Percentiles rank a stretch among this genome's conserved stretches.
Conservation (phyloP, 2,329 filamentous ascomycete species). For the Aspergillus tamarii region DNA sequence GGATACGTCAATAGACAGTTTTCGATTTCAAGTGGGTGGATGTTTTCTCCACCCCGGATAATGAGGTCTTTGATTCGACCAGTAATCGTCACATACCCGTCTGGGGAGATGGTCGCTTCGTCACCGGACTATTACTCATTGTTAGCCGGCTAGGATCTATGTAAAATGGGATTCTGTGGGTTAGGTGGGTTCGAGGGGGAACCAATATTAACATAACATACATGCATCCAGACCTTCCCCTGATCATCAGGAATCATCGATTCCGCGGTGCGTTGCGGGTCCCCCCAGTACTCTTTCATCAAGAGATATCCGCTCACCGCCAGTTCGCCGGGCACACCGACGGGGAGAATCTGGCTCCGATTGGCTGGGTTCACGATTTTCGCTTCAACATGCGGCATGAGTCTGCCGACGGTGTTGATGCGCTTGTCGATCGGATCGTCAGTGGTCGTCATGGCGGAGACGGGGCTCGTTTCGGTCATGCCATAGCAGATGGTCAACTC, state of each 20-base stretch:
- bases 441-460: conserved; percentile 77
- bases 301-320: conserved; percentile 82
- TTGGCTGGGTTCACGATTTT: conserved; percentile 77
- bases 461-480: conserved; percentile 85
- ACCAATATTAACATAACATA: conserved; percentile 30
- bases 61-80: conserved; percentile 94
- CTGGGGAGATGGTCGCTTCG: conserved; percentile 79
- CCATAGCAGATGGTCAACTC: conserved; percentile 94
- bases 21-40: conserved; percentile 90
- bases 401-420: conserved; percentile 74
- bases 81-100: conserved; percentile 87
- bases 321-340: conserved; percentile 75
- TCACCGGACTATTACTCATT: conserved; percentile 70
- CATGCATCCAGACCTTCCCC: conserved; percentile 76
- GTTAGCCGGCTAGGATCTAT: not conserved
- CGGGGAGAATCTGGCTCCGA: conserved; percentile 59
- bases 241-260: conserved; percentile 63
- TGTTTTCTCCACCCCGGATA: conserved; percentile 93
- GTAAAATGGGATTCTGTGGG: not conserved
- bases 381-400: conserved; percentile 78
- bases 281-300: conserved; percentile 90
- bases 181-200: too few species aligned
- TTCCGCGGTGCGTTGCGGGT: conserved; percentile 68
- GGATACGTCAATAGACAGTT: conserved; percentile 78
- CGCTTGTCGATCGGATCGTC: conserved; percentile 73